Evolutionary conservation across 2,329 filamentous ascomycete genomes (phyloP).

Genomic region (Colletotrichum eremochloae): DNA sequence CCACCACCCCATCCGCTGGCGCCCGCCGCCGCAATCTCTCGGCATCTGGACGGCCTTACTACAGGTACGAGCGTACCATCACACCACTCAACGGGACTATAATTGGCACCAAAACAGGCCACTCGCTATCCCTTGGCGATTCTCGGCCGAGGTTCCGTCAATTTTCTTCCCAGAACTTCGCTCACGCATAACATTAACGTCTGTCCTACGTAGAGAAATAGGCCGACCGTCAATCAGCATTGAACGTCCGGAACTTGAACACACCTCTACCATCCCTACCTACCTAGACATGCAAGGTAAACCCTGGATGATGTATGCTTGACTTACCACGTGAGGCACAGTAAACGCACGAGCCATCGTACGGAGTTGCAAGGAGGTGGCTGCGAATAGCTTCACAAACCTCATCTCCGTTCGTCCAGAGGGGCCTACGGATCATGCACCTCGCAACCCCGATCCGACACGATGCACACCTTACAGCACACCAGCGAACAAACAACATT

Average conservation of each 20-base stretch:
- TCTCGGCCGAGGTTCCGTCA: constrained; percentile 2
- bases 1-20: constrained; percentile 15
- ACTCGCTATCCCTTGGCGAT: constrained; percentile 5
- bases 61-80: background rate
- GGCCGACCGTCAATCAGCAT: background rate
- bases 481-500: constrained; percentile 2
- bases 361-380: constrained; percentile 31
- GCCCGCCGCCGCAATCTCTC: constrained; percentile 34
- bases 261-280: background rate
- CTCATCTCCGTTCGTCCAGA: constrained; percentile 39
- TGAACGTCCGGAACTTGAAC: background rate
- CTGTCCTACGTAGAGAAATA: constrained; percentile 7
- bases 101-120: constrained; percentile 18
- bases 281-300: background rate
- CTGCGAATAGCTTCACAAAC: constrained; percentile 39
- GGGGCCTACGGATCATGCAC: constrained; percentile 40
- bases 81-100: constrained; percentile 8
- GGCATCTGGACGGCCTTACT: constrained; percentile 26
- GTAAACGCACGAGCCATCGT: constrained; percentile 18
- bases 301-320: constrained; percentile 3
- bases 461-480: background rate
- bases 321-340: constrained; percentile 12
- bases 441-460: constrained; percentile 25
- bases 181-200: background rate
- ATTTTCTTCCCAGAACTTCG: background rate